Evolutionary conservation across 2,329 filamentous ascomycete genomes (phyloP), one percentile per base, ranked within the genome.

Genomic region (Ophidiomyces ophidiicola): DNA sequence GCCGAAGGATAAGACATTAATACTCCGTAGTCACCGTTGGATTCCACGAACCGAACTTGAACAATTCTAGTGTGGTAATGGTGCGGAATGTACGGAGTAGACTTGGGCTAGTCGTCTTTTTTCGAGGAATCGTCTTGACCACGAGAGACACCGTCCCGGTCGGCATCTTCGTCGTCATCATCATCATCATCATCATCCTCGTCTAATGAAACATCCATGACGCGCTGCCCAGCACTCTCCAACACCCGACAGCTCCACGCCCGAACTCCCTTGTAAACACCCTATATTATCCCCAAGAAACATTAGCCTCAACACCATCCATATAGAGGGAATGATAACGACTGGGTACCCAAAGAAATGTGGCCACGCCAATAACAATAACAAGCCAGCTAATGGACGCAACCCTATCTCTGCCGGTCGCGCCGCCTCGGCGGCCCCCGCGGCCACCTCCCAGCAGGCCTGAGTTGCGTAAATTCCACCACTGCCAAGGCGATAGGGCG

Each of bases 261-360:
- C 48, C 81, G 76, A 36, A 93, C 83, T 41, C 71, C 77, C 60
- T 82, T 88, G 76, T 84, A 96, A 1, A 88, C 77, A 36, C 76
- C 75, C 78, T 87, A 45, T 10, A 30, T 28, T 23, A n/a, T n/a
- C n/a, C n/a, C n/a, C n/a, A n/a, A n/a, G 44, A 53, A 5, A 6
- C 17, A 58, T 52, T 44, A 52, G 47, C 28, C 41, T 26, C 20
- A 26, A 30, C 24, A 3, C 10, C 11, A 30, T 23, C n/a, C 10
- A 8, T 35, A 35, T 21, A 6, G 7, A 26, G 2, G 21, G 3
- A 25, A 25, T 6, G 10, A 35, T 23, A 24, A 20, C 11, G 23
- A 15, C 21, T 32, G 72, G 78, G 59, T 71, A 85, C 78, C 61
- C 67, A 79, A 46, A 93, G 61, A 52, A 94, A 85, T 4, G 82